phyloP scores from a whole-genome alignment of 2,329 filamentous ascomycete species.

The Aureobasidium uvarum region DNA sequence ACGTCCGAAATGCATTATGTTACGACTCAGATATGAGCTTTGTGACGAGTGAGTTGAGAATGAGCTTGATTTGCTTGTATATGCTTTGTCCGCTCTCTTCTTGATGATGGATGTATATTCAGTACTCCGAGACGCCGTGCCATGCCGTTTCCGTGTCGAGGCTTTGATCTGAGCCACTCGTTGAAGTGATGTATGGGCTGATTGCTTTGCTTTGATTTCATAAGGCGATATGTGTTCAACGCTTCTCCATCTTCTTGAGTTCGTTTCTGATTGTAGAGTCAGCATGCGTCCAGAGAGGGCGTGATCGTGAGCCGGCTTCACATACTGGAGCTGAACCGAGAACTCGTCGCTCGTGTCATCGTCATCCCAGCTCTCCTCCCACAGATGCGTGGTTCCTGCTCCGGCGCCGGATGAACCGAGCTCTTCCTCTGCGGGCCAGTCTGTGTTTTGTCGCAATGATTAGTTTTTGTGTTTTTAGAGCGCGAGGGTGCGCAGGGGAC shows the following conservation, averaged over 20 bases:
- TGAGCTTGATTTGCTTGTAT: slow-evolving; percentile 10
- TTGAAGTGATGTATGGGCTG: not conserved
- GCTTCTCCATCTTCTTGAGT: slow-evolving; percentile 81
- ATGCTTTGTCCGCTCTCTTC: not conserved
- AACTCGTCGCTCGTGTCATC: slow-evolving; percentile 98
- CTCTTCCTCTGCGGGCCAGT: slow-evolving; percentile 89
- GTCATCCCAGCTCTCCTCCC: slow-evolving; percentile 99
- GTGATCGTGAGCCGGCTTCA: not conserved
- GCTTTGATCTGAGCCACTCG: not conserved
- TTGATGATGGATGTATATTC: slow-evolving; percentile 9
- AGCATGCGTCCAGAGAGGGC: not conserved
- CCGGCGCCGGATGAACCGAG: slow-evolving; percentile 61
- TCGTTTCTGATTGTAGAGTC: slow-evolving; percentile 64
- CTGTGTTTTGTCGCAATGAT: slow-evolving; percentile 48
- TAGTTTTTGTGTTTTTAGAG: not conserved
- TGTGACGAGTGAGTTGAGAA: not conserved
- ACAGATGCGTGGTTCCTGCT: slow-evolving; percentile 64
- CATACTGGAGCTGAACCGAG: slow-evolving; percentile 84
- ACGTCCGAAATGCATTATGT: slow-evolving; percentile 25
- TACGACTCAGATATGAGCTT: slow-evolving; percentile 2
- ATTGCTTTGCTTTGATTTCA: not conserved
- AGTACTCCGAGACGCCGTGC: slow-evolving; percentile 38
- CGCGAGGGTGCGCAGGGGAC: not conserved
- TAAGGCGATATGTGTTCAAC: slow-evolving; percentile 5
- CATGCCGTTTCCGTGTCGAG: slow-evolving; percentile 42